Percentiles rank a stretch among this genome's conserved stretches.
Evolutionary conservation across 1,284 basidiomycete species (phyloP).

Genomic region (Naganishia sp.): DNA sequence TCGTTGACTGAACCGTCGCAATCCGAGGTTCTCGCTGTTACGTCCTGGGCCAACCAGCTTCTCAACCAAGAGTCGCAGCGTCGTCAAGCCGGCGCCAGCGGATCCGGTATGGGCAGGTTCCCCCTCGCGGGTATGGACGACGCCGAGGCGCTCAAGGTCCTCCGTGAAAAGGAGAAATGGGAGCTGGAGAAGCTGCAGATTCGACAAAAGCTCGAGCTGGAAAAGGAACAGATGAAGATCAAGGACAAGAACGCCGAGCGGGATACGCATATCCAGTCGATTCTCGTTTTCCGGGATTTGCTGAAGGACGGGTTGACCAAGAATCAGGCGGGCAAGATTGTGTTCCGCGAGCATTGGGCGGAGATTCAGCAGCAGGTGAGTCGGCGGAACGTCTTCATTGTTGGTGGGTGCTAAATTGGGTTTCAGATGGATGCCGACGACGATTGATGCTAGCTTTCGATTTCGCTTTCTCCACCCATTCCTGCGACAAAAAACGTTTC

Average conservation of each 20-base stretch:
- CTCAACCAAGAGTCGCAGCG: constrained; percentile 20
- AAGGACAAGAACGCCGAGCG: constrained; percentile 33
- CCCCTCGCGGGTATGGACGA: constrained; percentile 6
- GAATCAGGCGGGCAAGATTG: constrained; percentile 22
- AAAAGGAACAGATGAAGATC: constrained; percentile 31
- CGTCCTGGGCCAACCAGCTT: constrained; percentile 24
- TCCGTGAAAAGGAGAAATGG: constrained; percentile 31
- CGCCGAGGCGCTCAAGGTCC: constrained; percentile 6
- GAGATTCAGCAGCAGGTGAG: too few relatives aligned
- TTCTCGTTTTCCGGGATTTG: constrained; percentile 23
- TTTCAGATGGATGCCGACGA: too few relatives aligned
- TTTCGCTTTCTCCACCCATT: too few relatives aligned
- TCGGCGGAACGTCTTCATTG: too few relatives aligned
- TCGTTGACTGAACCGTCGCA: constrained; percentile 2
- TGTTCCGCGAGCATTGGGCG: constrained; percentile 19
- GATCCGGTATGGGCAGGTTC: too few relatives aligned
- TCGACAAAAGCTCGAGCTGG: constrained; percentile 27
- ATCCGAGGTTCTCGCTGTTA: constrained; percentile 19
- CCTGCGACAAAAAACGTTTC: too few relatives aligned
- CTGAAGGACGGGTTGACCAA: constrained; percentile 22
- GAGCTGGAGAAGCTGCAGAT: constrained; percentile 31
- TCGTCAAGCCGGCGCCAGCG: constrained; percentile 3
- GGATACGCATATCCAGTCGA: constrained; percentile 32
- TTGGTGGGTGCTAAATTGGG: too few relatives aligned
- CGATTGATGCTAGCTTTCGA: too few relatives aligned